A percentile compares a stretch with the other conserved stretches of the same genome.
These are phyloP conservation scores for Leishmania arabica DNA, from an alignment of 208 protist species.

Conservation along the genomic window DNA sequence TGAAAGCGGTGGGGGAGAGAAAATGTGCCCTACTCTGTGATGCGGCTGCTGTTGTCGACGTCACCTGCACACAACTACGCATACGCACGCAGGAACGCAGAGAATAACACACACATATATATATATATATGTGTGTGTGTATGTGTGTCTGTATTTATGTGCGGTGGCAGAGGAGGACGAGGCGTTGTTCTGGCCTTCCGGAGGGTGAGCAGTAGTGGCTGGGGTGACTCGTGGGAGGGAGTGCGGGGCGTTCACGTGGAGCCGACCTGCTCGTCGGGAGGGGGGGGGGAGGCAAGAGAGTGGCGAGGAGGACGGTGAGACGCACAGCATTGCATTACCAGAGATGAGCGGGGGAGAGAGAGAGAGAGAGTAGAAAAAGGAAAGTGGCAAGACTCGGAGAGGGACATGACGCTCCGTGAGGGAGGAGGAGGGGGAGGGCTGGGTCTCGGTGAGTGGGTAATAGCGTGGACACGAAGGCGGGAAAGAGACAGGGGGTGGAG, in stretches of 20 bases:
- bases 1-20: too few relatives aligned
- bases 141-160: background rate
- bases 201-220: background rate
- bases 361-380: background rate
- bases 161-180: too few relatives aligned
- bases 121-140: background rate
- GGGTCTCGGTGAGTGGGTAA: background rate
- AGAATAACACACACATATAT: background rate
- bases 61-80: background rate
- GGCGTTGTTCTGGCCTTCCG: background rate
- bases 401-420: background rate
- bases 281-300: background rate
- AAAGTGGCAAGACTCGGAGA: background rate
- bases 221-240: background rate
- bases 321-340: background rate
- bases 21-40: background rate
- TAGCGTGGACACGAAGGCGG: background rate
- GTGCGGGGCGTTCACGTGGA: background rate
- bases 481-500: background rate
- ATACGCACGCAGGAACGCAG: background rate
- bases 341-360: background rate
- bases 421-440: background rate
- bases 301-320: background rate
- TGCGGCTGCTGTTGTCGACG: background rate
- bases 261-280: background rate